Base-by-base conservation (phyloP, 1,139 yeast species). In the Saccharomyces hybrid region DNA sequence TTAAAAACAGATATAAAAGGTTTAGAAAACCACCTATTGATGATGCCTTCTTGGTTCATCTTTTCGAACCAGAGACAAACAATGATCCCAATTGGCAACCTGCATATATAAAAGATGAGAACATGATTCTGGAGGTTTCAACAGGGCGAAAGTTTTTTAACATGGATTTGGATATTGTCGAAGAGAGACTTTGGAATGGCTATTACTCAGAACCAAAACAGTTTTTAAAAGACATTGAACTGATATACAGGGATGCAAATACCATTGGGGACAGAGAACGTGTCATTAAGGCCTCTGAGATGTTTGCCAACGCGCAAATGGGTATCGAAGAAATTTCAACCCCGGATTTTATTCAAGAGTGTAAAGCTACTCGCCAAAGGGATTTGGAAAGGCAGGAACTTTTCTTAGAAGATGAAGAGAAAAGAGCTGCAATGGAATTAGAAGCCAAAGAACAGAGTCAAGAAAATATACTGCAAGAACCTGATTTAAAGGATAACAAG, bases 161-260 rank as follows among this genome's bases (percentile, higher is more conserved):
- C 63, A 95, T 93, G 88, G 99, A 93, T 66, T 75, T 95, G 57
- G 99, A 93, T 67, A 84, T 90, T 16, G 82, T 95, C 50, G 99
- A 93, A 65, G 99, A 93, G 66, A 78, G 99, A 55, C 73, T 95
- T 54, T 93, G 99, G 99, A 93, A 93, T 70, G 99, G 99, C 0
- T 93, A 74, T 68, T 93, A 95, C 66, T 85, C 91, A 34, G 97
- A 91, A 64, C 97, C 99, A 13, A 85, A 82, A 61, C 98, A 93
- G 67, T 91, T 88, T 66, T 72, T 91, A 62, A 82, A 79, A 61
- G 99, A 95, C 66, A 79, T 95, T 51, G 88, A 84, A 66, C 78
- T 87, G 81, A 91, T 95, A 49, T 85, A 88, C 49, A 77, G 78
- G 49, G 99, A 95, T 71, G 80, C 96, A 0, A 76, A 79, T 31